A percentile compares a stretch with the other conserved stretches of the same genome.
These are phyloP conservation scores for Colletotrichum cereale DNA, from an alignment of 2,329 filamentous ascomycete genomes.

Conservation along the genomic window DNA sequence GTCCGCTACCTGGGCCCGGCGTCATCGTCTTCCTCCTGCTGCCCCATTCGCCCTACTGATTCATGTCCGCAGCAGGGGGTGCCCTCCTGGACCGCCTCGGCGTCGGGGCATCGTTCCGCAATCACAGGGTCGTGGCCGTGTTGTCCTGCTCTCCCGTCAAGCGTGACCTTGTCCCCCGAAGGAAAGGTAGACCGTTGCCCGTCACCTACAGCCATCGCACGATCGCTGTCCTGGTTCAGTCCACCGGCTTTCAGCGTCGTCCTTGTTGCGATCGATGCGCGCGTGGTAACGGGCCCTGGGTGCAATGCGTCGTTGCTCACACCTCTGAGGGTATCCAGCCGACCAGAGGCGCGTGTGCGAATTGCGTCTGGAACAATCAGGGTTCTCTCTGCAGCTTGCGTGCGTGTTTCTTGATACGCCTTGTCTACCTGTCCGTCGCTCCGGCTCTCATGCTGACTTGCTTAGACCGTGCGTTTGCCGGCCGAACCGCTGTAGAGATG, in stretches of 20 bases:
- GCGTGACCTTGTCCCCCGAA: neutral
- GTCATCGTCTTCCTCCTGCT: too few relatives aligned
- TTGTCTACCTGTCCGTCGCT: too few relatives aligned
- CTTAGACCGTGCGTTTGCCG: neutral
- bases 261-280: neutral
- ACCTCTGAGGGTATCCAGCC: too few relatives aligned
- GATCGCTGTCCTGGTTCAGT: neutral
- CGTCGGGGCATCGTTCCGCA: neutral
- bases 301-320: too few relatives aligned
- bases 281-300: neutral
- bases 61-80: neutral
- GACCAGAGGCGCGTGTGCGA: too few relatives aligned
- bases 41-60: neutral
- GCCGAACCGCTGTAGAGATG: neutral
- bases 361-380: too few relatives aligned
- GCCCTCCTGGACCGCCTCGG: neutral
- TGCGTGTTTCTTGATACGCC: too few relatives aligned
- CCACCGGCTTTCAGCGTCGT: neutral
- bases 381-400: too few relatives aligned
- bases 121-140: neutral
- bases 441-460: too few relatives aligned
- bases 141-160: neutral
- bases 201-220: neutral
- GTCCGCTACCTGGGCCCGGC: neutral
- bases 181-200: neutral